These are phyloP conservation scores for Carex pumila DNA, from an alignment of 176 grass and related monocot genomes.

Conservation along the genomic window DNA sequence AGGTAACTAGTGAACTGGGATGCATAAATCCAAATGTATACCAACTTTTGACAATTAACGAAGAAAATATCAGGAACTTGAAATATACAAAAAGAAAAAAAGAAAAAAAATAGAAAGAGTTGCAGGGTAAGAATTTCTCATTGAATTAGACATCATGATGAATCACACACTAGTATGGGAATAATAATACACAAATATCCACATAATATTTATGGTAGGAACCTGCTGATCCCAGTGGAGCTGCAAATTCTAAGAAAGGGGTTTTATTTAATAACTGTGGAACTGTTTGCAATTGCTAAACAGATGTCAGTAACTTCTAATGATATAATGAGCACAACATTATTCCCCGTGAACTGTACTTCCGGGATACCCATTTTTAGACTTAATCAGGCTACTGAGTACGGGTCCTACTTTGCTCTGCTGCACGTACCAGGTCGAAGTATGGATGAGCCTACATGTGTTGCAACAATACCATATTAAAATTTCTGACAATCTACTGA, in stretches of 20 bases:
- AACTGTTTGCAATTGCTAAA: neutral
- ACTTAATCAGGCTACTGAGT: conserved; percentile 32
- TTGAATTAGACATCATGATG: neutral
- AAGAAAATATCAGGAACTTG: neutral
- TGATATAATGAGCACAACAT: neutral
- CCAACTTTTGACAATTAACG: neutral
- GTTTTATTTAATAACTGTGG: neutral
- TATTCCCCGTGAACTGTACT: neutral
- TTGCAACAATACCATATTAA: conserved; percentile 8
- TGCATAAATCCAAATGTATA: too few relatives aligned
- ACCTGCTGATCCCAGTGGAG: neutral
- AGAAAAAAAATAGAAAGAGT: too few relatives aligned
- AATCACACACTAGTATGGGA: neutral
- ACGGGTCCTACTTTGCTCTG: conserved; percentile 58
- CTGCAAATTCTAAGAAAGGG: neutral
- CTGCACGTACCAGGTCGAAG: conserved; percentile 82
- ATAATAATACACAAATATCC: neutral
- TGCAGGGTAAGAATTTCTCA: neutral
- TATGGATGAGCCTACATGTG: conserved; percentile 70
- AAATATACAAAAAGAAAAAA: neutral
- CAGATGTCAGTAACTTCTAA: neutral
- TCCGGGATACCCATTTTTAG: neutral
- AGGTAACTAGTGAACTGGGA: neutral
- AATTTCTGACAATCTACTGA: neutral
- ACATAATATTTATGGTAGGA: neutral